Base-by-base conservation (phyloP, 2,329 filamentous ascomycete species). In the Colletotrichum sp. region DNA sequence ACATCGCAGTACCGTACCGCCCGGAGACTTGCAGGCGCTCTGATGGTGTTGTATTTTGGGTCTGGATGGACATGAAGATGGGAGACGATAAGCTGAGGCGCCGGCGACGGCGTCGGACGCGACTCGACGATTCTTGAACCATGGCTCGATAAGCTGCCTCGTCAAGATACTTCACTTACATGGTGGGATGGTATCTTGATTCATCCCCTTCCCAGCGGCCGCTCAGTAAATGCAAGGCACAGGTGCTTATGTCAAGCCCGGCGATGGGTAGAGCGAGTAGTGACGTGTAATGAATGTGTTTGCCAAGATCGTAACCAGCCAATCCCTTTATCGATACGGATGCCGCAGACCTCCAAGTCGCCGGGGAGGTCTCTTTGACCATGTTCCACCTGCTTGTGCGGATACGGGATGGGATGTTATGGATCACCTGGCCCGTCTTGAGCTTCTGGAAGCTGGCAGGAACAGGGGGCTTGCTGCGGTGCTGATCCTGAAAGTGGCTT, bases 371-470 rank as follows among this genome's bases (percentile, higher is more conserved):
- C 49, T 57, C 36, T 30, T 52, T 59, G 28, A n/a, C 18, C 39
- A 44, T 49, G 62, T 65, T 34, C 64, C 64, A 30, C 60, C 34
- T 69, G 52, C 15, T 36, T 32, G 57, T 44, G 44, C 64, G 59
- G 59, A 68, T 60, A 74, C 59, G 44, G 69, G 18, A 26, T 28
- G 52, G 26, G 57, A 26, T 30, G 49, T 36, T 49, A 52, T 30
- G 70, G 71, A 60, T 74, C 59, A 69, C 63, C 49, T 76, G 59
- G 24, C 49, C 70, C 73, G 65, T 70, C 26, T n/a, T 65, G 44
- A 69, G 64, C 74, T 76, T 76, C 74, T 69, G 49, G 74, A 76
- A 76, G 70, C 57, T 39, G 73, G 24, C 57, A 36, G 59, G 49
- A 69, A 65, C 74, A 76, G 64, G 70, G 59, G 70, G 49, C 28